Percentiles rank a stretch among this genome's conserved stretches.
Conservation (phyloP, 768 basidiomycete species). For the Candolleomyces eurysporus region DNA sequence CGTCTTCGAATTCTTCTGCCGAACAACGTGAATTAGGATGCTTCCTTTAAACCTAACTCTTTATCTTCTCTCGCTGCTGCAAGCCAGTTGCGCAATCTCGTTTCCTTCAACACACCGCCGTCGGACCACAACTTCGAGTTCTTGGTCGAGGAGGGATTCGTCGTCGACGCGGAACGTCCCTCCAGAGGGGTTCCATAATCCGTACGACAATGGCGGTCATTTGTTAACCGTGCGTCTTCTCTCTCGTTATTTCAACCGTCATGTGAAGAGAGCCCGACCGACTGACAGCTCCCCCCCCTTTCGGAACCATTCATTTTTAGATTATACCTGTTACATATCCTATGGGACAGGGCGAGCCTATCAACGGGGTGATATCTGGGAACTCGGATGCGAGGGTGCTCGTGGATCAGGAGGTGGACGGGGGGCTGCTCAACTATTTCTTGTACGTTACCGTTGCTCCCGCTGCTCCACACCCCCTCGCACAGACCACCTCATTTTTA, state of each 20-base stretch:
- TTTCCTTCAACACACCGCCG: too few relatives aligned
- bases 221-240: constrained; percentile 11
- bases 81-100: constrained; percentile 12
- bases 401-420: constrained; percentile 53
- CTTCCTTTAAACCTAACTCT: constrained; percentile 12
- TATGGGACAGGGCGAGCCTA: constrained; percentile 77
- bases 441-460: constrained; percentile 46
- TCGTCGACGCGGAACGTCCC: constrained; percentile 34
- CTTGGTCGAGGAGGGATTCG: neutral
- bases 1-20: too few relatives aligned
- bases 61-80: constrained; percentile 12
- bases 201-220: constrained; percentile 53
- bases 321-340: constrained; percentile 59
- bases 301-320: constrained; percentile 27
- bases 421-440: constrained; percentile 82
- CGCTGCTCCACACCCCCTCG: too few relatives aligned
- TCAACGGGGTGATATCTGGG: constrained; percentile 79
- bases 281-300: neutral
- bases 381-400: constrained; percentile 72
- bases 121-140: too few relatives aligned
- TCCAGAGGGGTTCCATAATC: constrained; percentile 58
- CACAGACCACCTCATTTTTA: neutral
- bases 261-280: constrained; percentile 22
- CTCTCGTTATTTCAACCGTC: constrained; percentile 27
- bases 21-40: neutral